These are phyloP conservation scores for Annulohypoxylon moriforme DNA, from an alignment of 495 filamentous ascomycete species.

Conservation along the genomic window DNA sequence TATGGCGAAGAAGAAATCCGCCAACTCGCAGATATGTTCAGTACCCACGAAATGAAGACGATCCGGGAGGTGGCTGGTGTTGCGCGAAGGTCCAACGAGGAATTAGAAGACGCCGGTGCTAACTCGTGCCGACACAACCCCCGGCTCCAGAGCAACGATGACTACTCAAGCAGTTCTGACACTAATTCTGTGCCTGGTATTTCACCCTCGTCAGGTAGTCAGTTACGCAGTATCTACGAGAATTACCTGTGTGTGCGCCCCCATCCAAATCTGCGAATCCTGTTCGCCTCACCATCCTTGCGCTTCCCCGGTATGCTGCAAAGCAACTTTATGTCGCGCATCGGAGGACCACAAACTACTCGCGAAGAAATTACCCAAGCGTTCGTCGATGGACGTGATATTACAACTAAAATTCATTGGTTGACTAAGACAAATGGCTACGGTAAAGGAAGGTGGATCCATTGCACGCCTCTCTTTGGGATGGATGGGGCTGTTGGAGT, in stretches of 20 bases:
- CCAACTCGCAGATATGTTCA: constrained; percentile 72
- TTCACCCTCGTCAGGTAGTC: constrained; percentile 36
- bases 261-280: constrained; percentile 67
- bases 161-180: constrained; percentile 14
- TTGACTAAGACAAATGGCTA: constrained; percentile 54
- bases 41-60: constrained; percentile 67
- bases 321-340: constrained; percentile 69
- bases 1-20: constrained; percentile 55
- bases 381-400: constrained; percentile 64
- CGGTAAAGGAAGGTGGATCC: constrained; percentile 68
- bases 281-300: constrained; percentile 74
- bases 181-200: constrained; percentile 6
- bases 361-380: constrained; percentile 65
- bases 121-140: constrained; percentile 51
- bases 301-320: constrained; percentile 74
- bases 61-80: constrained; percentile 65
- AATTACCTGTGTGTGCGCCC: constrained; percentile 73
- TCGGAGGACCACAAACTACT: constrained; percentile 65
- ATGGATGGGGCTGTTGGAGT: constrained; percentile 68
- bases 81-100: constrained; percentile 64
- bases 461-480: constrained; percentile 70
- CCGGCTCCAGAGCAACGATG: constrained; percentile 53
- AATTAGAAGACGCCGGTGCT: constrained; percentile 48
- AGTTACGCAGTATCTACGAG: constrained; percentile 59
- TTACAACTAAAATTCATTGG: constrained; percentile 73